Evolutionary conservation across 331 rosid species (phyloP), one percentile per base, ranked within the genome.

Genomic region (Dryas integrifolia): DNA sequence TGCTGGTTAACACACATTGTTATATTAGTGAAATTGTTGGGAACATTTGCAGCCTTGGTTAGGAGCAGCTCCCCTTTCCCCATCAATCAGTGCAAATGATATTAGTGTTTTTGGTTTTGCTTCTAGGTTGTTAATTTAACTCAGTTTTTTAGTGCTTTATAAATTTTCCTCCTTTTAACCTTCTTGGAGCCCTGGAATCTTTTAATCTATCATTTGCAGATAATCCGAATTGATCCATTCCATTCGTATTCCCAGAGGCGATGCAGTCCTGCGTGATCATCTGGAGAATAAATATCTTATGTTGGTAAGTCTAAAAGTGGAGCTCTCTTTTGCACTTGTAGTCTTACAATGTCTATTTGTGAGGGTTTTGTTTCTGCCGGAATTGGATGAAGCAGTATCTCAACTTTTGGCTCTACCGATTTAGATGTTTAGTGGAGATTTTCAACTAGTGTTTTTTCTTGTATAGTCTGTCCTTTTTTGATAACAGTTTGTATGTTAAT

Each of bases 41-140:
- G 81, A 71, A 68, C 40, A 68, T 63, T 76, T 80, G 68, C 68
- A 44, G 76, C 76, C 39, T 58, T 58, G 76, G 41, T 72, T 58
- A 72, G 67, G 39, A 45, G 67, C 35, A 72, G 67, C 67, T 43
- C 68, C 75, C 69, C 53, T 62, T 68, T 67, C 77, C n/a, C 73
- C 67, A 47, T 49, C 73, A 65, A 66, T 79, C 75, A 73, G 79
- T 65, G 79, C 76, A 67, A 81, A 71, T 79, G 57, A 64, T 57
- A 74, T 70, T 85, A 61, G 80, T 86, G 84, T 83, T 80, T 62
- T 82, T 75, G 89, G 85, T 79, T 77, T 76, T 76, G 72, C 77
- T 73, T 72, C 72, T 81, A 72, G 82, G 86, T 74, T 78, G 80
- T 58, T 58, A 73, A n/a, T 69, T 70, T 65, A 35, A 63, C 56